Conservation (phyloP, 169 alveolate species). For the Toxoplasma gondii region DNA sequence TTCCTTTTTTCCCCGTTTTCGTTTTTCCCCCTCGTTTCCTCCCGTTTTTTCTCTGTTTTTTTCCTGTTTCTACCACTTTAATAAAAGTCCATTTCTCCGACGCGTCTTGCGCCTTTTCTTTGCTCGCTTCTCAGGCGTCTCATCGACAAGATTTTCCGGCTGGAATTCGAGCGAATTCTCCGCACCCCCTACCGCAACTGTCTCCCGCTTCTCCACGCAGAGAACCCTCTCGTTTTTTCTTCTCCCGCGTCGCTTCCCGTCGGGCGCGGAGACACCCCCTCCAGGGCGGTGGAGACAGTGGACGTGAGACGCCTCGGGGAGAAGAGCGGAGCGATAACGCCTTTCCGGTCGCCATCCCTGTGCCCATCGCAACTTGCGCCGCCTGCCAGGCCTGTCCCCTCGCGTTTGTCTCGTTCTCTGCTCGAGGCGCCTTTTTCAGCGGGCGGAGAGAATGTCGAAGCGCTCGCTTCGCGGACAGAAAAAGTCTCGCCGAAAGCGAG, state of each 20-base stretch:
- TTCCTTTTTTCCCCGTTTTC: background rate
- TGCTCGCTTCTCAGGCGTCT: constrained; percentile 35
- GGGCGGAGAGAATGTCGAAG: too few relatives aligned
- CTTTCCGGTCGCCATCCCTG: background rate
- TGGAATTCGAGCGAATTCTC: constrained; percentile 50
- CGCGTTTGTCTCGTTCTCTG: too few relatives aligned
- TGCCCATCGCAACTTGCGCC: background rate
- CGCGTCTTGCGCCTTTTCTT: too few relatives aligned
- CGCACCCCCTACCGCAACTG: constrained; percentile 40
- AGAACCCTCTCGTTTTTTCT: background rate
- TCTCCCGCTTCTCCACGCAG: constrained; percentile 47
- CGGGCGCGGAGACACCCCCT: background rate
- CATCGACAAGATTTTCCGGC: constrained; percentile 46
- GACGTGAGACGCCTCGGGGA: background rate
- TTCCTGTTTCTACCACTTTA: too few relatives aligned
- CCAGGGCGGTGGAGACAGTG: background rate
- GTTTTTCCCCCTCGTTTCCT: background rate
- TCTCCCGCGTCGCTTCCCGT: background rate
- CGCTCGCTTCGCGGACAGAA: too few relatives aligned
- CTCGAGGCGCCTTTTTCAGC: too few relatives aligned
- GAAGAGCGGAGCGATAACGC: background rate
- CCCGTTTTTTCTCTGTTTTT: background rate
- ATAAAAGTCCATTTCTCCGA: too few relatives aligned
- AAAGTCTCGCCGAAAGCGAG: background rate
- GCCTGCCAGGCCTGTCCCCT: background rate